phyloP scores from a whole-genome alignment of 2,329 filamentous ascomycete species.

The Gaeumannomyces tritici region DNA sequence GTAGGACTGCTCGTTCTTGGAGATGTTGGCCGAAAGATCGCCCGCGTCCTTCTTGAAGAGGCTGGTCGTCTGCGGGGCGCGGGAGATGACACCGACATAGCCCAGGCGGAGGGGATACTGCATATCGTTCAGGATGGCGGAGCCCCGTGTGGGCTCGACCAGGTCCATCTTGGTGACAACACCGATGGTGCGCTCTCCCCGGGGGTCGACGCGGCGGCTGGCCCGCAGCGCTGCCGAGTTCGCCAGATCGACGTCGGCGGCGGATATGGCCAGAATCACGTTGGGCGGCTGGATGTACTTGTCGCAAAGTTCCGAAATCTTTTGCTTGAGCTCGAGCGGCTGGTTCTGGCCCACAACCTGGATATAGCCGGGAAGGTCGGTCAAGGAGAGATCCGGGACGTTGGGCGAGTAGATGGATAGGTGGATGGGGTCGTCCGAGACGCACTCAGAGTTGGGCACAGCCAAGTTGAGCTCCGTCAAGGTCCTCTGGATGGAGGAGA shows the following conservation, averaged over 20 bases:
- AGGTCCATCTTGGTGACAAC: conserved; percentile 99
- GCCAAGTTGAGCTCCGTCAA: conserved; percentile 91
- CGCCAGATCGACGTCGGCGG: conserved; percentile 91
- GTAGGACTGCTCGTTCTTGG: conserved; percentile 78
- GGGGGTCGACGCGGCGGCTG: conserved; percentile 82
- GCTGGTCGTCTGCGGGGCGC: conserved; percentile 58
- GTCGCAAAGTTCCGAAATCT: conserved; percentile 91
- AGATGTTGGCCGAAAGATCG: conserved; percentile 72
- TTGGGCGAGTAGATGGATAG: conserved; percentile 91
- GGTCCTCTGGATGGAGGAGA: conserved; percentile 83
- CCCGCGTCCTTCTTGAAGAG: conserved; percentile 76
- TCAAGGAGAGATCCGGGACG: conserved; percentile 89
- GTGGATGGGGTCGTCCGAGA: conserved; percentile 94
- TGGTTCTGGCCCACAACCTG: conserved; percentile 90
- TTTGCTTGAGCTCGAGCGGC: conserved; percentile 83
- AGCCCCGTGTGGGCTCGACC: conserved; percentile 73
- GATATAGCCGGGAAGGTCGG: conserved; percentile 95
- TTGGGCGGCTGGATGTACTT: conserved; percentile 97
- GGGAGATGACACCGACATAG: conserved; percentile 91
- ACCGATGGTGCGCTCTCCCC: conserved; percentile 92
- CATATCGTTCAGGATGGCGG: conserved; percentile 70
- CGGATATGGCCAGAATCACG: conserved; percentile 93
- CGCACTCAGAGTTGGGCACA: conserved; percentile 82
- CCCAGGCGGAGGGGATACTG: conserved; percentile 94
- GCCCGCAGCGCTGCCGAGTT: conserved; percentile 90